Base-by-base conservation (phyloP, 140 eudicot genomes). In the Bidens hawaiensis region DNA sequence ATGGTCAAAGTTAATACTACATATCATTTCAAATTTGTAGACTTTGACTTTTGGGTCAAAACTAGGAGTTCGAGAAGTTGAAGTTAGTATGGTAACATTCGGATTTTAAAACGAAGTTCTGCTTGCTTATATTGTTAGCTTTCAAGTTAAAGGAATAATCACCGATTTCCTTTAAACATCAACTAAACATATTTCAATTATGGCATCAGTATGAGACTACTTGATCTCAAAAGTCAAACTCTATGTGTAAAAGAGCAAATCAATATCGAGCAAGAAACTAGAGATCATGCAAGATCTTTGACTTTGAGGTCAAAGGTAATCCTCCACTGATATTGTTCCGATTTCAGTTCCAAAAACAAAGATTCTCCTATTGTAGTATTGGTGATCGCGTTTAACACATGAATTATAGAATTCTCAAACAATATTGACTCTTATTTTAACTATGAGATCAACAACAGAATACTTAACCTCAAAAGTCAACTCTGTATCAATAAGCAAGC, bases 41-140 rank as follows among this genome's bases (percentile, higher is more conserved):
- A 10, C 56, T 45, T 63, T 45, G 68, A 63, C 68, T 62, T 40
- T 40, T 45, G 28, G 30, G 56, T 63, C 57, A 63, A 63, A 45
- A 12, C 27, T 5, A 45, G 47, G 41, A 46, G 46, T 5, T 21
- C 34, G n/a, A 57, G 6, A 56, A 57, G 10, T 45, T 31, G 3
- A 30, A 21, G 26, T 46, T 10, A 46, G 33, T 45, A 41, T 4
- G 40, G 33, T 43, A 56, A 30, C 2, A 6, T 19, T 23, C 30
- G 43, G 8, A 18, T 17, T 40, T 4, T 24, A 53, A 26, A 67
- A 43, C 11, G 16, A 47, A 48, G 4, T 12, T 0, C 17, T 1
- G 13, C 4, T 2, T 6, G 3, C 1, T 27, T 33, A 0, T 64
- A 30, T 9, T 28, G 17, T 17, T 27, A 6, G 21, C 13, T 47